Evolutionary conservation across 1,139 yeast genomes (phyloP), one percentile per base, ranked within the genome.

Genomic region (Pichia terricola): DNA sequence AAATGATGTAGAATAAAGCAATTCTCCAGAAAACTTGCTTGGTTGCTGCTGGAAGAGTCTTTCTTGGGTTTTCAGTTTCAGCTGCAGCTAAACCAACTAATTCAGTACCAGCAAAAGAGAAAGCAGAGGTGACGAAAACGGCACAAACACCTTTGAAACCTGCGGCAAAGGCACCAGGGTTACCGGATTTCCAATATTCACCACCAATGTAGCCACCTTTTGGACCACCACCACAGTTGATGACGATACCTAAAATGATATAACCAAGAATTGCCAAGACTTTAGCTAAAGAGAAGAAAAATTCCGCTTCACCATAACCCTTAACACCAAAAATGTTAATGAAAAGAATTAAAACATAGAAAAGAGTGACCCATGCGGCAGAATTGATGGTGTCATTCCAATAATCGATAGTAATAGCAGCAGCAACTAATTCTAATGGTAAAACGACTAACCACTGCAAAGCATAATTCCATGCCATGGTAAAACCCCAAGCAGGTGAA

Each of bases 111-210:
- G 89, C 88, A 57, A 84, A 82, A 4, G 95, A 79, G 64, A 86
- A 88, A 5, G 95, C 94, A 28, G 95, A 94, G 32, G 81, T 76
- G 42, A 88, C 87, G 56, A 88, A 83, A 32, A 83, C 83, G n/a
- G 85, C 69, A 56, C 87, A 77, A 30, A 86, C 78, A 53, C 96
- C 96, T 60, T 87, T 86, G 69, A 75, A 85, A 47, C 68, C 75
- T 74, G 59, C 67, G 48, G 68, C 73, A 66, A 70, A 78, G 5
- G 86, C 67, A 52, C 86, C 87, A 1, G 81, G 80, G 38, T 69
- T 51, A 11, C 33, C 22, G 2, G 22, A 16, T 50, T 64, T 67
- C 81, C 82, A 80, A 63, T 76, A 70, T 49, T 61, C 64, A 41
- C 74, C 81, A 42, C 85, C 84, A 47, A 79, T 68, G 58, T 65